Evolutionary conservation across 306 rosid species (phyloP), one percentile per base, ranked within the genome.

Genomic region (Glycine soja): DNA sequence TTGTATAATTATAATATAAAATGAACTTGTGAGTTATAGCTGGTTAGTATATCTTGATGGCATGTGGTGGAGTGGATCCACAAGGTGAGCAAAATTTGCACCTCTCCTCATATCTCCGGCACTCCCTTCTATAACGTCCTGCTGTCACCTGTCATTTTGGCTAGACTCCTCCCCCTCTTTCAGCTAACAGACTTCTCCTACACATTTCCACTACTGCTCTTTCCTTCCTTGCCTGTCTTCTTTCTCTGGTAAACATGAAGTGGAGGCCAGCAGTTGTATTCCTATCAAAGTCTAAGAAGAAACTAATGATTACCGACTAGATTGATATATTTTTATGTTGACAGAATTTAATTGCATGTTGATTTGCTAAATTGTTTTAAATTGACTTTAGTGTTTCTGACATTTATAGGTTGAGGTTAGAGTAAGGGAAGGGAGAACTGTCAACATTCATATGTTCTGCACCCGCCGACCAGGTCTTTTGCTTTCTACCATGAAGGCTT

Each of bases 371-470:
- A 54, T 70, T 70, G 64, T 48, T 78, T 59, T 70, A 73, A 64
- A 42, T 45, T 62, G 68, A 15, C 48, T 79, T 3, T 16, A 6
- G 24, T 75, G 78, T 36, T 79, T 86, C 36, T 78, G 80, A 51
- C 67, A 79, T 66, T 77, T 80, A 62, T 45, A 93, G 99, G 98
- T 95, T 50, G 99, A 95, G 77, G 99, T 95, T 52, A 86, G 90
- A 83, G 79, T 89, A 57, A 88, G 96, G 86, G 99, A 95, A 87
- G 99, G 97, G 56, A 86, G 96, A 84, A 95, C 97, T 42, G 96
- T 93, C 77, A 95, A 95, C 81, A 95, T 95, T 87, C 99, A 95
- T 82, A 93, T 95, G 99, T 95, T 95, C 72, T 95, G 99, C 62
- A 88, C 89, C 70, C 93, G 97, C 63, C 87, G 97, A 81, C 96